Evolutionary conservation across 2,329 filamentous ascomycete genomes (phyloP).

Genomic region (Calonectria honghensis): DNA sequence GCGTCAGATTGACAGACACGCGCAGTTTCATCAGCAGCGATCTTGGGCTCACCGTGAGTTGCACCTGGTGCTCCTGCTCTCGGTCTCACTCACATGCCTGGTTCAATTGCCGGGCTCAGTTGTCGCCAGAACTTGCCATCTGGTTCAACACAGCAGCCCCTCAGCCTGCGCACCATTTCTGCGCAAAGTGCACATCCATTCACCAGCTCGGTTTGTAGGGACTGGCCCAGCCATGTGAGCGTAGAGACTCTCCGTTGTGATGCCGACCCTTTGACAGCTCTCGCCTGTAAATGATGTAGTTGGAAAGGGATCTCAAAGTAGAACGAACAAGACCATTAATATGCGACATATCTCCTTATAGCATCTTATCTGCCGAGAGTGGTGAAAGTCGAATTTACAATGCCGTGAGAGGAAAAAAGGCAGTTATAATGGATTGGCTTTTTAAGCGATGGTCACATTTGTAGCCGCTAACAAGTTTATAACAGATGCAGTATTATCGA

Average conservation of each 20-base stretch:
- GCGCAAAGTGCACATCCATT: too few relatives aligned
- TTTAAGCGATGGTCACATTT: background rate
- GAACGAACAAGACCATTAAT: background rate
- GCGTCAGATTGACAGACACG: background rate
- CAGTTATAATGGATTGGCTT: background rate
- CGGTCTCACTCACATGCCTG: background rate
- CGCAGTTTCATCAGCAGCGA: background rate
- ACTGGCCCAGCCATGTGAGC: background rate
- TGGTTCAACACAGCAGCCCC: background rate
- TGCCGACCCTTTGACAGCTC: background rate
- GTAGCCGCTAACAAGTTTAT: background rate
- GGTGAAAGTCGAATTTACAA: background rate
- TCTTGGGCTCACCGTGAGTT: background rate
- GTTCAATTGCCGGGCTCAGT: background rate
- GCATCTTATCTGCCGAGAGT: constrained; percentile 9
- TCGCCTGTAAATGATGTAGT: background rate
- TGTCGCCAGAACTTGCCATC: background rate
- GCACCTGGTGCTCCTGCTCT: background rate
- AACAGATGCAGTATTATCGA: background rate
- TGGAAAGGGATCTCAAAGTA: background rate
- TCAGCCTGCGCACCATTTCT: background rate
- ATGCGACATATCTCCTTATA: constrained; percentile 3
- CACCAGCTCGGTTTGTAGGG: background rate
- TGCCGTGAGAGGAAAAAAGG: background rate
- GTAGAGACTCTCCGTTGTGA: background rate